Evolutionary conservation across 2,329 filamentous ascomycete genomes (phyloP), one percentile per base, ranked within the genome.

Genomic region (Teratosphaeria zuluensis): DNA sequence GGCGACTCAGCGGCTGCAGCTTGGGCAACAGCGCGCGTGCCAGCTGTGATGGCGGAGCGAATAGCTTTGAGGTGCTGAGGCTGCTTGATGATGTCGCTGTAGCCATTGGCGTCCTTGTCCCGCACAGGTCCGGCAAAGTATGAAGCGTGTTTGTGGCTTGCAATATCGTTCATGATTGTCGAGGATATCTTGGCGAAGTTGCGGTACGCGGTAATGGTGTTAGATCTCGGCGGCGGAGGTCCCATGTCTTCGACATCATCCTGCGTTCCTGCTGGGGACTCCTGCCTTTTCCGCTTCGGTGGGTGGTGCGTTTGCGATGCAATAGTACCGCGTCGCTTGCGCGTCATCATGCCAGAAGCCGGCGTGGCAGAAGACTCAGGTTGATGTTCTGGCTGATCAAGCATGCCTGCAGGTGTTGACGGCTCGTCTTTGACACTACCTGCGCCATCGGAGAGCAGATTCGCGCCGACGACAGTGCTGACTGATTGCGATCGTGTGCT

Each of bases 21-120:
- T 48, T 48, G 42, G 46, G 70, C 69, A 14, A 91, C 88, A 60
- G 88, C 85, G 58, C 84, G 85, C 4, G 71, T 69, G 4, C 78
- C 78, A 2, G 73, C 74, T 3, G 70, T 73, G 57, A 81, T 77
- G 55, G 78, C 79, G 38, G 76, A 72, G 57, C 75, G 75, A 61
- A 81, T 81, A 2, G 74, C 74, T 56, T 80, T 80, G 51, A 81
- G 72, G 61, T 81, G 77, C 55, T 80, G 79, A 8, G 79, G 78
- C 24, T 77, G 75, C 61, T 76, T 75, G 65, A 81, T 77, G 58
- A 81, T 79, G 54, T 79, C 76, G 60, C 74, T 74, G 65, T 81
- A 81, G 16, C 79, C 78, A 57, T 77, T 76, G 9, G 77, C 79
- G 56, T 80, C 76, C 57, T 76, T 78, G 21, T 78, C 75, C 32